Evolutionary conservation across 169 alveolate species (phyloP), one percentile per base, ranked within the genome.

Genomic region (Plasmodium berghei): DNA sequence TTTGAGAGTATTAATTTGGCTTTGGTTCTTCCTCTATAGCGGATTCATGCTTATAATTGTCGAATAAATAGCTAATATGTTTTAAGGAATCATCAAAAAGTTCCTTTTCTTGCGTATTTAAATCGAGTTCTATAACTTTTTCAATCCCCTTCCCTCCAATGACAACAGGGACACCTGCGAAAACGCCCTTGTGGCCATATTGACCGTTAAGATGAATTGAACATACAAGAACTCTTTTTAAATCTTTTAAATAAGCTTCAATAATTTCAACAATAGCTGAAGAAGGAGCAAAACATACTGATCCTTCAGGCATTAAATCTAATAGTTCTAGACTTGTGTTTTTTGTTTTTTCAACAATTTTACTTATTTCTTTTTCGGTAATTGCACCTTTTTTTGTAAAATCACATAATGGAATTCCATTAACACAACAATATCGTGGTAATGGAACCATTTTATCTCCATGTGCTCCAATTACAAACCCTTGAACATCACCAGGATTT

Each of bases 401-500:
- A 54, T 90, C 90, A n/a, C 88, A 63, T 42, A 94, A 86, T 20
- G 96, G 96, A 66, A 94, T 93, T 40, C 96, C 96, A 40, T 92
- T 91, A 45, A 92, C 94, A 5, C 95, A 90, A 61, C 92, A 90
- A 54, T 88, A 94, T 26, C 95, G 77, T 20, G 95, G 90, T 20
- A 94, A 89, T 5, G 95, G 95, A 0, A 92, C 93, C 95, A 94
- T 94, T 26, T 87, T 87, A 52, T 94, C 94, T 20, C 96, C 94
- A 62, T 94, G 96, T 14, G 95, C 95, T 48, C 96, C 96, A 62
- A 94, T 94, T 16, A 94, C 95, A 69, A 92, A 87, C n/a, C 95
- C 96, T 63, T 72, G 92, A n/a, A 94, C 94, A 73, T 90, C 94
- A 40, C 94, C 93, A 34, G 93, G 93, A 85, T 87, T 90, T 28